Evolutionary conservation across 2,329 filamentous ascomycete genomes (phyloP).

Genomic region (Aspergillus fischeri): DNA sequence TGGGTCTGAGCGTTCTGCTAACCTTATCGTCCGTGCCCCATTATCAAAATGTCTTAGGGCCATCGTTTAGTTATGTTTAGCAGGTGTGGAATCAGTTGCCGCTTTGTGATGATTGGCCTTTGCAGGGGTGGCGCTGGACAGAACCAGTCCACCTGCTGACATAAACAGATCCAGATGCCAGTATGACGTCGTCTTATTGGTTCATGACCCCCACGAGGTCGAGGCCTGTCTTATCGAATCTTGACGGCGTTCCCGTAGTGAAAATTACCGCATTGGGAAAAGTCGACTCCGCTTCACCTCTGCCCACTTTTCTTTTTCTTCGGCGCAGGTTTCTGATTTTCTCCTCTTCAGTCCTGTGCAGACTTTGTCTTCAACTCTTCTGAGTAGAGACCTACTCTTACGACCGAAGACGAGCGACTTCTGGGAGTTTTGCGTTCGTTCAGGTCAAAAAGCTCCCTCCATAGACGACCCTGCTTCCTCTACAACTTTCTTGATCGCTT

Average conservation of each 20-base stretch:
- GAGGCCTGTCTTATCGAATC: slow-evolving; percentile 1
- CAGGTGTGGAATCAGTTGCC: not conserved
- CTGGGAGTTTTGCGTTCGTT: slow-evolving; percentile 55
- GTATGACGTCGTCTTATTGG: not conserved
- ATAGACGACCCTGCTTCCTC: not conserved
- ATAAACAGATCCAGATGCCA: not conserved
- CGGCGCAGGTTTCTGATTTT: slow-evolving; percentile 5
- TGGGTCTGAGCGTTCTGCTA: not conserved
- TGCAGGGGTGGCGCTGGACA: too few species aligned
- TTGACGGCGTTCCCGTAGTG: slow-evolving; percentile 1
- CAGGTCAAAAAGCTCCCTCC: slow-evolving; percentile 45
- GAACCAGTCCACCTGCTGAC: not conserved
- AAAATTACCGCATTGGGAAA: slow-evolving; percentile 9
- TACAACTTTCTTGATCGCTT: not conserved
- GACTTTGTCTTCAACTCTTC: not conserved
- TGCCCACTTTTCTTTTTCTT: slow-evolving; percentile 12
- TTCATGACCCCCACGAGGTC: not conserved
- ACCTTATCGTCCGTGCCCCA: not conserved
- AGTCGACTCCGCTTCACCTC: slow-evolving; percentile 2
- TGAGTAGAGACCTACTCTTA: slow-evolving; percentile 6
- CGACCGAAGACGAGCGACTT: slow-evolving; percentile 49
- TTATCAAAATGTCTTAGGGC: not conserved
- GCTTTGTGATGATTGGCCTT: not conserved
- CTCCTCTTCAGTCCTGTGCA: not conserved
- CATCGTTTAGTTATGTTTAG: not conserved